These are phyloP conservation scores for Chalciporus piperatoides DNA, from an alignment of 1,284 basidiomycete species.

Conservation along the genomic window DNA sequence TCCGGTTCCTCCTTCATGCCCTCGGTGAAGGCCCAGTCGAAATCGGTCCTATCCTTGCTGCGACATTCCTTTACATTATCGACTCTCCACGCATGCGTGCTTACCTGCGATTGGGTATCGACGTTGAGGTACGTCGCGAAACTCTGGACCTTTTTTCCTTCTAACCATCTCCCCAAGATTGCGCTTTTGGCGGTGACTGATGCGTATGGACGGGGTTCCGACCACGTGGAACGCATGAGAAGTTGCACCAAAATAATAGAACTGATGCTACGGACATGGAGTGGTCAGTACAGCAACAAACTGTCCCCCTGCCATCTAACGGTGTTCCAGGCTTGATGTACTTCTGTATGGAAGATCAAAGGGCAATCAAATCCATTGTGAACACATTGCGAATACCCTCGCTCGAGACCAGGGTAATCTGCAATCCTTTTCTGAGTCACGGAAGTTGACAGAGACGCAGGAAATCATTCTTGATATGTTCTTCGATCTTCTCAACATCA, in stretches of 20 bases:
- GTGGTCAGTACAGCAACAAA: constrained; percentile 55
- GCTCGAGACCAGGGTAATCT: constrained; percentile 73
- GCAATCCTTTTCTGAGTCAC: neutral
- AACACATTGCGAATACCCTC: constrained; percentile 87
- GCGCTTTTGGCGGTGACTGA: constrained; percentile 87
- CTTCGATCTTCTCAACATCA: constrained; percentile 90
- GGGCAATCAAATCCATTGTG: constrained; percentile 82
- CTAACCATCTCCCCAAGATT: constrained; percentile 48
- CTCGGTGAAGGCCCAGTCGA: constrained; percentile 88
- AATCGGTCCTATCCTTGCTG: constrained; percentile 79
- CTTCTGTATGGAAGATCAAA: constrained; percentile 86
- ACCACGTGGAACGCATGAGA: constrained; percentile 76
- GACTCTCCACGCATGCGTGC: constrained; percentile 84
- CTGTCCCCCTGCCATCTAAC: constrained; percentile 10
- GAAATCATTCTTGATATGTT: constrained; percentile 93
- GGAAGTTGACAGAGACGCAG: constrained; percentile 40
- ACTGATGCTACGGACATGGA: constrained; percentile 88
- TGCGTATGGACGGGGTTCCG: constrained; percentile 78
- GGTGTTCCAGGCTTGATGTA: constrained; percentile 76
- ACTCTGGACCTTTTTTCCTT: constrained; percentile 11
- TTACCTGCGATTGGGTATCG: constrained; percentile 79
- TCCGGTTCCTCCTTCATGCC: constrained; percentile 84
- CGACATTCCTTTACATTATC: constrained; percentile 79
- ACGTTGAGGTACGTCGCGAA: constrained; percentile 72
- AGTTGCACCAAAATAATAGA: constrained; percentile 77